These are phyloP conservation scores for Pseudogymnoascus sp. DNA, from an alignment of 2,329 filamentous ascomycete species.

Conservation along the genomic window DNA sequence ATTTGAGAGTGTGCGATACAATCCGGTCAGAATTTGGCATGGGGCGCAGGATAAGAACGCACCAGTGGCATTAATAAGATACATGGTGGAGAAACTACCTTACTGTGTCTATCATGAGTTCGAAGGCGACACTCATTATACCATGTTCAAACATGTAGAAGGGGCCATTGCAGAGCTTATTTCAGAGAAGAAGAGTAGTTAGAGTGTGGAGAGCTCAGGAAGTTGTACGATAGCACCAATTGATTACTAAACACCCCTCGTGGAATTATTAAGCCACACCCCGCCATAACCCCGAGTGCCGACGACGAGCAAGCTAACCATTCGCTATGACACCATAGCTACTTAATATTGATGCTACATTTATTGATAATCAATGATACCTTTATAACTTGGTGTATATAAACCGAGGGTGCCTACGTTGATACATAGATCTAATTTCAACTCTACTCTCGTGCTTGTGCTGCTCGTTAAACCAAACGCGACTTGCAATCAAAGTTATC, in stretches of 20 bases:
- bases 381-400: background rate
- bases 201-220: background rate
- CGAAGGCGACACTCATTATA: background rate
- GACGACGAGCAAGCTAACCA: background rate
- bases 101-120: background rate
- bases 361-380: background rate
- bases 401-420: background rate
- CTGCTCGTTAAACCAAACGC: background rate
- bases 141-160: background rate
- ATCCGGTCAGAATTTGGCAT: slow-evolving; percentile 17
- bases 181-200: background rate
- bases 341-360: slow-evolving; percentile 6
- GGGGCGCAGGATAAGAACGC: slow-evolving; percentile 16
- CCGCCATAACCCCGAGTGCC: background rate
- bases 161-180: background rate
- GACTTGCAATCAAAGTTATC: background rate
- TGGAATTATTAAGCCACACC: background rate
- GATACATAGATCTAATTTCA: background rate
- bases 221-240: background rate
- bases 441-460: background rate
- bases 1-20: slow-evolving; percentile 14
- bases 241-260: background rate
- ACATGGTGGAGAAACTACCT: background rate
- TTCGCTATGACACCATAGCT: slow-evolving; percentile 6
- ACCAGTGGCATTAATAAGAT: slow-evolving; percentile 9